A percentile compares a stretch with the other conserved stretches of the same genome.
phyloP scores from a whole-genome alignment of 2,329 filamentous ascomycete species.

The Ophiocordyceps australis region DNA sequence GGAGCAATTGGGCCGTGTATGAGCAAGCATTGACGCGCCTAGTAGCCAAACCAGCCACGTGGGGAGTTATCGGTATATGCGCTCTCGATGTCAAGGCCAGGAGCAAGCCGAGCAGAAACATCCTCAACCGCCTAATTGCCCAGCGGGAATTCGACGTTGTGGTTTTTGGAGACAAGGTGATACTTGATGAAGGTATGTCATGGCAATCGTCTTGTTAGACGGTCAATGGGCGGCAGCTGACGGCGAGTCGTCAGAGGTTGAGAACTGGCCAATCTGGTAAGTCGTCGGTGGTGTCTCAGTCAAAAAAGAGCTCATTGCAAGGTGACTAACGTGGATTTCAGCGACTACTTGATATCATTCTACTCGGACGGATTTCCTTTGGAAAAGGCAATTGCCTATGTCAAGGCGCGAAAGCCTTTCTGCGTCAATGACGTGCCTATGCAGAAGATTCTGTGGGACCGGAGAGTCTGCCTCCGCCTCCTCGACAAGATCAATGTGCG shows the following conservation, averaged over 20 bases:
- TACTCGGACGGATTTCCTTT: slow-evolving; percentile 95
- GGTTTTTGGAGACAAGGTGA: slow-evolving; percentile 97
- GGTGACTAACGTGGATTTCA: slow-evolving; percentile 8
- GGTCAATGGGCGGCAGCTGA: too few species aligned
- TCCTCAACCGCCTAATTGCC: slow-evolving; percentile 77
- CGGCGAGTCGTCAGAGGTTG: slow-evolving; percentile 58
- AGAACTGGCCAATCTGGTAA: slow-evolving; percentile 85
- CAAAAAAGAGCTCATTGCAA: too few species aligned
- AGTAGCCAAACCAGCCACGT: slow-evolving; percentile 35
- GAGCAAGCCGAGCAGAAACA: slow-evolving; percentile 93
- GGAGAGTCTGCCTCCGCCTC: slow-evolving; percentile 72
- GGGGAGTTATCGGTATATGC: slow-evolving; percentile 73
- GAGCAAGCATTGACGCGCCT: slow-evolving; percentile 10
- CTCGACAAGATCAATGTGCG: slow-evolving; percentile 80
- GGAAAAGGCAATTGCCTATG: slow-evolving; percentile 93
- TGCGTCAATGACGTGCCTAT: slow-evolving; percentile 96
- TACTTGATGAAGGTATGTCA: slow-evolving; percentile 61
- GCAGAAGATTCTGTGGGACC: slow-evolving; percentile 94
- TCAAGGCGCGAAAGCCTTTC: slow-evolving; percentile 81
- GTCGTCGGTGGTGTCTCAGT: too few species aligned
- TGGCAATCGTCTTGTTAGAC: too few species aligned
- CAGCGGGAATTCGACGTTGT: slow-evolving; percentile 91
- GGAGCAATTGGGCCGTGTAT: too few species aligned
- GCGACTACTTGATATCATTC: slow-evolving; percentile 92
- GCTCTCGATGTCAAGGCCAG: slow-evolving; percentile 89